These are phyloP conservation scores for Rhodotorula sp. DNA, from an alignment of 1,284 basidiomycete species.

Conservation along the genomic window DNA sequence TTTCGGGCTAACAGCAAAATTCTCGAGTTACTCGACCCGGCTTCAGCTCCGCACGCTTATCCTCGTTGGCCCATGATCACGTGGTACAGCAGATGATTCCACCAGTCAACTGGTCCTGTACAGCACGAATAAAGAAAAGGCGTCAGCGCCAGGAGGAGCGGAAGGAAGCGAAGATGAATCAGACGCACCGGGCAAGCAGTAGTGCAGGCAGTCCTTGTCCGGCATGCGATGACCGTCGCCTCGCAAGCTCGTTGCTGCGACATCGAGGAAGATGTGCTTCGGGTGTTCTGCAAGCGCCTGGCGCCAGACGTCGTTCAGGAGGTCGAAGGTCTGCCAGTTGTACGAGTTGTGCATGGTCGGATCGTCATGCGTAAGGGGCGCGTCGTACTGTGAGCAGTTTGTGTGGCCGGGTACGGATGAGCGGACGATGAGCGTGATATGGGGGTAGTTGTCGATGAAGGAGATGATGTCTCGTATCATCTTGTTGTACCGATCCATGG, in stretches of 20 bases:
- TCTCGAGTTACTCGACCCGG: too few relatives aligned
- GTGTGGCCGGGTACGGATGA: background rate
- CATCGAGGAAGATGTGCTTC: background rate
- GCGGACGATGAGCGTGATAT: slow-evolving; percentile 9
- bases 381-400: background rate
- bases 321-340: background rate
- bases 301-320: background rate
- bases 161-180: background rate
- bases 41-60: too few relatives aligned
- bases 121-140: background rate
- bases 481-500: background rate
- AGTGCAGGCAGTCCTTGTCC: background rate
- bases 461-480: slow-evolving; percentile 1
- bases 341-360: background rate
- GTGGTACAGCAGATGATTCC: background rate
- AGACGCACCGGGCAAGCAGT: background rate
- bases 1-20: too few relatives aligned
- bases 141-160: too few relatives aligned
- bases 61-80: background rate
- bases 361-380: background rate
- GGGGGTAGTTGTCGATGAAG: background rate
- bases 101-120: background rate
- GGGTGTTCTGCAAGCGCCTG: background rate
- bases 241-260: background rate
- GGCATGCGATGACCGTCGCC: too few relatives aligned